phyloP scores from a whole-genome alignment of 2,329 filamentous ascomycete species.

The Monilinia vaccinii-corymbosi region DNA sequence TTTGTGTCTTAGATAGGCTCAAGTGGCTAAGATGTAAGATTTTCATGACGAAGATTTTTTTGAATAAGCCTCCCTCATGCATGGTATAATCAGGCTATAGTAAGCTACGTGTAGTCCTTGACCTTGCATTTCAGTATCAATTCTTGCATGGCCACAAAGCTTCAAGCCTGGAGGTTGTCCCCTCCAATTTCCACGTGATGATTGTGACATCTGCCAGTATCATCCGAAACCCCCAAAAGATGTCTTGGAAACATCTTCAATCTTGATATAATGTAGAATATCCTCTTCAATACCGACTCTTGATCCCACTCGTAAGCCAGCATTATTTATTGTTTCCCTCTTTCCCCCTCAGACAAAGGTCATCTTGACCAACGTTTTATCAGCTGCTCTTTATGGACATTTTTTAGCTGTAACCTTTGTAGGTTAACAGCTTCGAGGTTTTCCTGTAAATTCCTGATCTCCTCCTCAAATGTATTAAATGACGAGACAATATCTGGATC shows the following conservation, averaged over 20 bases:
- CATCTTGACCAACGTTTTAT: constrained; percentile 34
- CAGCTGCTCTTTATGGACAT: constrained; percentile 42
- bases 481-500: constrained; percentile 45
- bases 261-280: constrained; percentile 1
- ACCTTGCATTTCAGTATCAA: constrained; percentile 6
- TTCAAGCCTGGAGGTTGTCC: not conserved
- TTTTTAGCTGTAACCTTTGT: constrained; percentile 32
- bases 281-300: not conserved
- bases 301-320: not conserved
- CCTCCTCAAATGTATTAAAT: constrained; percentile 32
- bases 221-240: constrained; percentile 4
- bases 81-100: not conserved
- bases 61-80: not conserved
- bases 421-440: constrained; percentile 31
- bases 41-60: not conserved
- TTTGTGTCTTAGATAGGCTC: not conserved
- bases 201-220: constrained; percentile 10
- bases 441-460: constrained; percentile 33
- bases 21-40: not conserved
- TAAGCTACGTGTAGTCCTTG: constrained; percentile 5
- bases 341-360: constrained; percentile 8
- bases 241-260: not conserved
- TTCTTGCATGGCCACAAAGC: constrained; percentile 5
- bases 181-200: constrained; percentile 3
- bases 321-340: not conserved